phyloP scores from a whole-genome alignment of 139 green algal species.

The Parachlorella kessleri region DNA sequence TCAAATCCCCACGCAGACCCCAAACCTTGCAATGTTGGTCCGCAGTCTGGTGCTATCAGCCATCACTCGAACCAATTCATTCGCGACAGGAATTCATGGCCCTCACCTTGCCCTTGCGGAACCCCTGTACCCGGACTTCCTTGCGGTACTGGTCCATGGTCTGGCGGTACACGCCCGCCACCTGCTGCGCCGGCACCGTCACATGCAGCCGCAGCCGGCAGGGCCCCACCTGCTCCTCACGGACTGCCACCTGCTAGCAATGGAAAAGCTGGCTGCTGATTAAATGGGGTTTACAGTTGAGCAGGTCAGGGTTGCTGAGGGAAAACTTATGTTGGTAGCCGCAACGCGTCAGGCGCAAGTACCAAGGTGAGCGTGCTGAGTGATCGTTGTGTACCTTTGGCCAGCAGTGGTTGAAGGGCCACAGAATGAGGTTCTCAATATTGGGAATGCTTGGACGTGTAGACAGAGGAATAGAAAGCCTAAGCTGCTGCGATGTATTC shows the following conservation, averaged over 20 bases:
- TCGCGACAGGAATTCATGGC: too few relatives aligned
- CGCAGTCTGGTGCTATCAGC: too few relatives aligned
- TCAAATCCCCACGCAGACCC: too few relatives aligned
- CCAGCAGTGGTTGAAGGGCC: background rate
- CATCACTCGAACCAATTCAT: too few relatives aligned
- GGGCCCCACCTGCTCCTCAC: slow-evolving; percentile 19
- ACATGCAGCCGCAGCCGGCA: slow-evolving; percentile 26
- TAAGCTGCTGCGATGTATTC: too few relatives aligned
- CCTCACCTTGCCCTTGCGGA: slow-evolving; percentile 39
- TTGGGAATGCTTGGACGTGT: too few relatives aligned
- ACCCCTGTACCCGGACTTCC: slow-evolving; percentile 18
- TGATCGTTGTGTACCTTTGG: background rate
- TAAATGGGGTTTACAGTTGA: too few relatives aligned
- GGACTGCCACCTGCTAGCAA: slow-evolving; percentile 15
- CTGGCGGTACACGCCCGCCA: slow-evolving; percentile 13
- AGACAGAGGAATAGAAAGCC: too few relatives aligned
- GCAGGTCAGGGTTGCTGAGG: background rate
- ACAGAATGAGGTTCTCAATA: background rate
- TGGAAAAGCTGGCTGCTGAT: too few relatives aligned
- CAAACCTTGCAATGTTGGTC: too few relatives aligned
- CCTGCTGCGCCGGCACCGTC: slow-evolving; percentile 16
- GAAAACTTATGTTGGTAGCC: background rate
- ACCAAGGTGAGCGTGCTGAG: background rate
- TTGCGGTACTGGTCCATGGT: slow-evolving; percentile 20
- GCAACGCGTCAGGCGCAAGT: background rate